Base-by-base conservation (phyloP, 257 asterid species). In the Voacanga thouarsii region DNA sequence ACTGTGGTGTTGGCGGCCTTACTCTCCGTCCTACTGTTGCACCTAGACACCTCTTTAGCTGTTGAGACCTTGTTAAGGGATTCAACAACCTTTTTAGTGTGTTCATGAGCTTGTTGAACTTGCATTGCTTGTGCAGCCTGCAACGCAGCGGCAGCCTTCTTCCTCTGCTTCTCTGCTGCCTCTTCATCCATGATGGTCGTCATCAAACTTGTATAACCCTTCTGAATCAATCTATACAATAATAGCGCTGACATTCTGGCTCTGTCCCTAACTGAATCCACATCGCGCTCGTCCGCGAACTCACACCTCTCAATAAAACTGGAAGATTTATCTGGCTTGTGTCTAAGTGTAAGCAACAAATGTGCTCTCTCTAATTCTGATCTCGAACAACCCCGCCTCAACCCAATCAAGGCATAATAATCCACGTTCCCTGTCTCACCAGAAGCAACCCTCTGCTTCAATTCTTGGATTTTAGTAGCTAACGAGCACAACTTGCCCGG, bases 311-410 rank as follows among this genome's bases (percentile, higher is more conserved):
- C 99, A 1, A 93, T 86, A 78, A 93, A 96, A 51, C 90, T 71
- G 0, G 88, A 89, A 0, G 92, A 91, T 63, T 88, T 93, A 66
- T 96, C 99, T 0, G 98, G 97, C 89, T 93, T 96, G 89, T 92
- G 98, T 70, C 90, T 91, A 60, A 96, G 78, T 1, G 88, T 86
- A 72, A 96, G 80, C 69, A 96, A 85, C 89, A 96, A 79, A 86
- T 96, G 98, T 0, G 97, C 97, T 82, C 97, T 85, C 53, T 90
- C 97, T 1, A 96, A 68, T 76, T 96, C 99, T 49, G 98, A 90
- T 80, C 91, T 88, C 0, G 97, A 89, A 80, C 99, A 93, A 0
- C 95, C 97, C 68, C 97, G 77, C 47, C 96, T 79, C 75, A 96
- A 75, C 45, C 99, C 99, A 18, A 96, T 89, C 84, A 96, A 79